Evolutionary conservation across 495 filamentous ascomycete genomes (phyloP), one percentile per base, ranked within the genome.

Genomic region (Aspergillus conjunctus): DNA sequence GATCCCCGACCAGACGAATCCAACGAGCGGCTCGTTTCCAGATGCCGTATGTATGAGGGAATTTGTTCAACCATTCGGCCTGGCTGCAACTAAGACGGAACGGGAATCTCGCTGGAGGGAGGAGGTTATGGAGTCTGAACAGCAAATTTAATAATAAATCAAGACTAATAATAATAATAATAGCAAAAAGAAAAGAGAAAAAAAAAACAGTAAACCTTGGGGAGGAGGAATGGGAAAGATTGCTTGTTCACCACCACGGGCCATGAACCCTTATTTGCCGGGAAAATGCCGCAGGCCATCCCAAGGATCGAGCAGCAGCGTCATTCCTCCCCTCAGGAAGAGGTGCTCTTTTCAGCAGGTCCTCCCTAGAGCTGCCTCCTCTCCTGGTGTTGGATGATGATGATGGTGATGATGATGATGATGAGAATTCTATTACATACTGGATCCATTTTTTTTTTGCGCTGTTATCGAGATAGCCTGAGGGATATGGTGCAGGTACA

Each of bases 1-100:
- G 52, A 51, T 52, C 46, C 34, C 18, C 26, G 26, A 26, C 45
- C 39, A 17, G 26, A 51, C 21, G 33, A 56, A 41, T 32, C 43
- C 41, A 31, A 37, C 20, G 3, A 51, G 15, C 49, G 49, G 49
- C 49, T 51, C 49, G 49, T 31, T 32, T 17, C 44, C 44, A n/a
- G 32, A 41, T 14, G 7, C 7, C 22, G 32, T 54, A 43, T 59
- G 58, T 66, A 66, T 66, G 63, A 61, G 63, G 63, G 63, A 66
- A 66, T 66, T 61, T 66, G 63, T 60, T 66, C 43, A 18, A 50
- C 59, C 59, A 59, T 54, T 53, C 45, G 33, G 50, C 44, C 49
- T 59, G 59, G 51, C 63, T 44, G 46, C 51, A 44, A 56, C 63
- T 66, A 66, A 51, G 44, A 66, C 63, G 10, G 59, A 62, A 56